Evolutionary conservation across 1,139 yeast species (phyloP), one percentile per base, ranked within the genome.

Genomic region (Nematodospora anomalae): DNA sequence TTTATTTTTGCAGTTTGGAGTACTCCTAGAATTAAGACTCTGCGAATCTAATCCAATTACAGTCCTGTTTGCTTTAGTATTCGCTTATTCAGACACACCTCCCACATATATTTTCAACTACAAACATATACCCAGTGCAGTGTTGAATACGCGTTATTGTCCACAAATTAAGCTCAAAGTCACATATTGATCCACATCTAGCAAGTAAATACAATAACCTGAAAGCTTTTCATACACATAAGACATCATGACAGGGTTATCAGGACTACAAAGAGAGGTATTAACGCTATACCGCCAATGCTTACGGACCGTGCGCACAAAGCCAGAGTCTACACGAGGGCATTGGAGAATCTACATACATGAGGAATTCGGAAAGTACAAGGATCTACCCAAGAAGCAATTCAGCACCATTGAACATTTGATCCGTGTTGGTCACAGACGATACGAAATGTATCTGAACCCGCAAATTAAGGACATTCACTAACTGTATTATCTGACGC

Each of bases 331-430:
- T 16, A 63, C 58, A 29, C 60, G 64, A 37, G 47, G 43, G 1
- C 74, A 74, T 48, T 77, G 83, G 83, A 56, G 64, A 14, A 36
- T 31, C 3, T 75, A 62, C 49, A 56, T 74, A 6, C 70, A 82
- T 32, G 55, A 51, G 9, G 95, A 87, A 54, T 92, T 92, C 55
- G 64, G 57, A n/a, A 78, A 79, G 50, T 70, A 81, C 56, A 64
- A 67, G 32, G 51, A 59, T 22, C 59, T 90, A 11, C 79, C 85
- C 23, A 80, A 86, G 54, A 83, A 87, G 51, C 96, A 87, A 52
- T 90, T 90, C 56, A 72, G 83, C 25, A 86, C 96, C 1, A 80
- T 92, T 34, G 98, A 92, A 57, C 92, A 89, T 61, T 66, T 92
- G 32, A 59, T 92, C 26, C 67, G 98, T 39, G 74, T 76, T 8